These are phyloP conservation scores for Cercospora beticola DNA, from an alignment of 2,329 filamentous ascomycete species.

Conservation along the genomic window DNA sequence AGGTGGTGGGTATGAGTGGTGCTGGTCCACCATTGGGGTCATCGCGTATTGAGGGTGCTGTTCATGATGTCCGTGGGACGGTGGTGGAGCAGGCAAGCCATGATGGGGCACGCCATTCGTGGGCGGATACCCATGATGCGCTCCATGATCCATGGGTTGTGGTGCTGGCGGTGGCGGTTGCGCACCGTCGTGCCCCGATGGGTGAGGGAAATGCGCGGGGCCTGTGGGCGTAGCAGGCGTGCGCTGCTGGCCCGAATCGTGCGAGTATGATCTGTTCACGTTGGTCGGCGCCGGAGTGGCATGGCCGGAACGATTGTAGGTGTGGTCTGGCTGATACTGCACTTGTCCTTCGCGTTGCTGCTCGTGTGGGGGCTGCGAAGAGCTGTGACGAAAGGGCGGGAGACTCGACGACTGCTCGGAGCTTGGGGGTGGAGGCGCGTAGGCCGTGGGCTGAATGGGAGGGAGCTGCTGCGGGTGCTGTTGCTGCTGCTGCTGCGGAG, in stretches of 20 bases:
- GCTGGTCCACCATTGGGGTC: slow-evolving; percentile 34
- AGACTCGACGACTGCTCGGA: slow-evolving; percentile 29
- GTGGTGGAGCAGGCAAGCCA: slow-evolving; percentile 26
- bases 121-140: slow-evolving; percentile 35
- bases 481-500: slow-evolving; percentile 15
- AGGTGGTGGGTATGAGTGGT: slow-evolving; percentile 31
- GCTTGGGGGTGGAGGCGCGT: slow-evolving; percentile 28
- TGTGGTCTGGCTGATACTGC: slow-evolving; percentile 33
- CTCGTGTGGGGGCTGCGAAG: slow-evolving; percentile 29
- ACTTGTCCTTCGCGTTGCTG: slow-evolving; percentile 27
- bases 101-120: slow-evolving; percentile 31
- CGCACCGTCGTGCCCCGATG: slow-evolving; percentile 28
- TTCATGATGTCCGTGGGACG: slow-evolving; percentile 29
- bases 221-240: slow-evolving; percentile 39
- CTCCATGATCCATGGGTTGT: slow-evolving; percentile 34
- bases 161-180: slow-evolving; percentile 25
- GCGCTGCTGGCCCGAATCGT: slow-evolving; percentile 36
- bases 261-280: slow-evolving; percentile 37
- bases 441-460: slow-evolving; percentile 30
- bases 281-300: slow-evolving; percentile 34
- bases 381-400: slow-evolving; percentile 32
- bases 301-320: slow-evolving; percentile 37
- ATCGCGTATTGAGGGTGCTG: slow-evolving; percentile 30
- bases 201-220: slow-evolving; percentile 20
- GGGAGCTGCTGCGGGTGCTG: slow-evolving; percentile 24